These are phyloP conservation scores for Penicillium brevicompactum DNA, from an alignment of 2,329 filamentous ascomycete species.

Conservation along the genomic window DNA sequence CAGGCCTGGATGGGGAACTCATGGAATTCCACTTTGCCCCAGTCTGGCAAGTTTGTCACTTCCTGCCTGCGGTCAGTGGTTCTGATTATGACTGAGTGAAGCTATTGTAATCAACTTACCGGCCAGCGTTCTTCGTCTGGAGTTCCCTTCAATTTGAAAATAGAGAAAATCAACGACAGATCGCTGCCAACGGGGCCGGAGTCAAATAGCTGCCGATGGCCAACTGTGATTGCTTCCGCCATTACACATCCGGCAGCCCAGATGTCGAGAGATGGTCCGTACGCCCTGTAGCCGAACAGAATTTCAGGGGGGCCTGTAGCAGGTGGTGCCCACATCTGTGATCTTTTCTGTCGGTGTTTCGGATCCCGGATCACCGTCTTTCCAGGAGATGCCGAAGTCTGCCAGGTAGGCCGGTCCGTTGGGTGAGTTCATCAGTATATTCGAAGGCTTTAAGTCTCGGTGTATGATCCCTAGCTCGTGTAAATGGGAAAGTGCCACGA, in stretches of 20 bases:
- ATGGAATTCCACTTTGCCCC: conserved; percentile 81
- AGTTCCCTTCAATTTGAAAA: conserved; percentile 89
- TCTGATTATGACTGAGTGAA: conserved; percentile 1
- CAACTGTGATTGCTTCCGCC: conserved; percentile 67
- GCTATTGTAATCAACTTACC: conserved; percentile 47
- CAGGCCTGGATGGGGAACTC: conserved; percentile 69
- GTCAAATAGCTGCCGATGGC: conserved; percentile 72
- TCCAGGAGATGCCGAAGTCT: conserved; percentile 94
- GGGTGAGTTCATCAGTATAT: conserved; percentile 71
- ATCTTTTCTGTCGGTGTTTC: conserved; percentile 74
- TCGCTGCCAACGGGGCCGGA: conserved; percentile 90
- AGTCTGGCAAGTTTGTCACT: conserved; percentile 69
- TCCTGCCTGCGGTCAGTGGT: conserved; percentile 29
- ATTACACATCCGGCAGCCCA: conserved; percentile 87
- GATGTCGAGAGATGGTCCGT: conserved; percentile 75
- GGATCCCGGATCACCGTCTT: conserved; percentile 56
- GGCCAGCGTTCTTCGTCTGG: conserved; percentile 82
- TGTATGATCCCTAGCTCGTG: conserved; percentile 81
- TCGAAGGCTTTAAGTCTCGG: conserved; percentile 90
- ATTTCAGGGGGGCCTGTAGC: conserved; percentile 90
- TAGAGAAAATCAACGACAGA: conserved; percentile 83
- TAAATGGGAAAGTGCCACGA: conserved; percentile 70
- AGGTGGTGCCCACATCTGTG: conserved; percentile 88
- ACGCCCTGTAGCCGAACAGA: conserved; percentile 78
- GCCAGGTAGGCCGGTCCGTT: conserved; percentile 75